phyloP scores from a whole-genome alignment of 140 eudicot species.

The Ambrosia hybrid region DNA sequence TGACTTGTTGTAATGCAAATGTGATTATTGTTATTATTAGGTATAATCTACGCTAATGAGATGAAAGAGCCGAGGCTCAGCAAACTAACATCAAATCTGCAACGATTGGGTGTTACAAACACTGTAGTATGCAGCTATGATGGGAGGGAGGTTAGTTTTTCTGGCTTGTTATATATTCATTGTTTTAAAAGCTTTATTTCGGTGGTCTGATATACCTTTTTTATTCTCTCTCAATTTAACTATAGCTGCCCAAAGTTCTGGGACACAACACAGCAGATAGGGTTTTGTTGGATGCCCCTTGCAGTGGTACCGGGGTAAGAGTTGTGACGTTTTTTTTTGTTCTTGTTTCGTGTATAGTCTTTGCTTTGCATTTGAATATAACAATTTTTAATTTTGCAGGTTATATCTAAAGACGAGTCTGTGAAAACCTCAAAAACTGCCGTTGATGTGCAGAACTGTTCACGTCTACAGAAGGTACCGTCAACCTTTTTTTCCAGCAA shows the following conservation, averaged over 20 bases:
- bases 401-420: conserved; percentile 96
- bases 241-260: conserved; percentile 85
- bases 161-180: background rate
- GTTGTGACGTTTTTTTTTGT: background rate
- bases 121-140: conserved; percentile 87
- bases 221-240: background rate
- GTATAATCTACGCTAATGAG: conserved; percentile 90
- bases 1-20: background rate
- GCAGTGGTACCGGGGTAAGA: conserved; percentile 98
- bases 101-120: conserved; percentile 95
- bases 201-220: background rate
- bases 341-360: too few relatives aligned
- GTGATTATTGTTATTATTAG: conserved; percentile 33
- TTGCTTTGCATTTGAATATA: background rate
- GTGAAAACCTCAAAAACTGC: conserved; percentile 88
- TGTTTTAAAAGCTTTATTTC: background rate
- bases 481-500: background rate
- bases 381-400: conserved; percentile 45
- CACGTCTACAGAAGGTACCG: conserved; percentile 85
- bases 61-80: conserved; percentile 81
- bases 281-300: conserved; percentile 96
- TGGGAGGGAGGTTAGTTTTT: conserved; percentile 78
- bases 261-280: conserved; percentile 82
- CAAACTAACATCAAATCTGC: conserved; percentile 82
- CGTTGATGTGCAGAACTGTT: conserved; percentile 75